Evolutionary conservation across 768 basidiomycete genomes (phyloP).

Genomic region (Postia placenta): DNA sequence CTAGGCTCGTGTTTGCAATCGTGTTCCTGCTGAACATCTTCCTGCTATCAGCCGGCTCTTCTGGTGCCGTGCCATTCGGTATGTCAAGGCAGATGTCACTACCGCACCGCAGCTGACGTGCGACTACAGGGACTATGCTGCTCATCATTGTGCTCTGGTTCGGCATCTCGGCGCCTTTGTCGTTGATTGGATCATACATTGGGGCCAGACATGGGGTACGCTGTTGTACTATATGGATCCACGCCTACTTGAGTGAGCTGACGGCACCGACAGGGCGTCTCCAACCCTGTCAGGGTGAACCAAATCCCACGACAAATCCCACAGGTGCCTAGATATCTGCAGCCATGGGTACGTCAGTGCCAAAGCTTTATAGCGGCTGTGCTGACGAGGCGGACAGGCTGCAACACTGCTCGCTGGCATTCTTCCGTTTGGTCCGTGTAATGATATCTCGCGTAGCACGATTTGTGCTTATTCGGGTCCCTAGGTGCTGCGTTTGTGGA

Average conservation of each 20-base stretch:
- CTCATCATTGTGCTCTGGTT: conserved; percentile 87
- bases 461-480: background rate
- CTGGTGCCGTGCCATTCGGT: conserved; percentile 96
- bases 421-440: conserved; percentile 72
- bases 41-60: conserved; percentile 78
- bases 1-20: conserved; percentile 72
- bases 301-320: conserved; percentile 97
- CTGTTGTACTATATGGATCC: background rate
- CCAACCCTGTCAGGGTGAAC: conserved; percentile 85
- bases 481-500: conserved; percentile 95
- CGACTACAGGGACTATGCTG: conserved; percentile 65
- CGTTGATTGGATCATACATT: conserved; percentile 78
- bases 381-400: conserved; percentile 33
- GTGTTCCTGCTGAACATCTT: conserved; percentile 92
- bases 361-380: conserved; percentile 4
- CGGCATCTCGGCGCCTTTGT: conserved; percentile 88
- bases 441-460: conserved; percentile 1
- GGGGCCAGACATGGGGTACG: conserved; percentile 70
- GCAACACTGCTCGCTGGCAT: conserved; percentile 83
- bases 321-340: conserved; percentile 76
- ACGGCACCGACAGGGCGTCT: conserved; percentile 58
- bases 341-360: conserved; percentile 56
- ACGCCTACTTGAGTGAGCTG: too few species aligned
- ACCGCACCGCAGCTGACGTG: background rate
- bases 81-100: conserved; percentile 13